Evolutionary conservation across 495 filamentous ascomycete genomes (phyloP), one percentile per base, ranked within the genome.

Genomic region (Penicillium robsamsonii): DNA sequence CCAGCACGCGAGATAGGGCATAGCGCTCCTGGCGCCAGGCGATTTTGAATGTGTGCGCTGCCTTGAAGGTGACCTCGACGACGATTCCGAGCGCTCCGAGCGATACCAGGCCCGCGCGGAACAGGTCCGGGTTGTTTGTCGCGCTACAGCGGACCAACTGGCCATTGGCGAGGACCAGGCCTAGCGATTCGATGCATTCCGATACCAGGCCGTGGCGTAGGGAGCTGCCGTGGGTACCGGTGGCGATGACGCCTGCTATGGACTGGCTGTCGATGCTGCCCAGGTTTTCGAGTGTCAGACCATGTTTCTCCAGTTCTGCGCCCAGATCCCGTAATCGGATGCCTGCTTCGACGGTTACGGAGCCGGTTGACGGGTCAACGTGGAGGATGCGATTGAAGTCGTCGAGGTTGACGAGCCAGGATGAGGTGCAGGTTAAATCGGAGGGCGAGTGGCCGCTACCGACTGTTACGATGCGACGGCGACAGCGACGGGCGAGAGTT

Each of bases 201-300:
- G 90, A 91, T 42, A 98, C 75, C 40, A 96, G 72, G 9, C 94
- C 94, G 72, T 97, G 92, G 24, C 71, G 76, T 40, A 96, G 74
- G 44, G 90, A 92, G 58, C 87, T 92, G 44, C 94, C 95, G 67
- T 98, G 94, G 1, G 94, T 98, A 27, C 88, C 91, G 11, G 94
- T 98, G 37, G 87, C 82, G 46, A 98, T 93, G 25, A 92, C 94
- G 22, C 94, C 94, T 12, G 90, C 94, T 61, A 97, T 86, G 48
- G 89, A 92, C 77, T 98, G 94, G 57, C 91, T 82, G 62, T 96
- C 91, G 65, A 98, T 98, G 70, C 91, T 96, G 9, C 94, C 94
- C 46, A 97, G 77, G 64, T 91, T 96, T 20, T 88, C 87, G 79
- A 97, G 81, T 11, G 90, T 86, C 53, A 96, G 78, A 8, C 90